Evolutionary conservation across 2,329 filamentous ascomycete species (phyloP), one percentile per base, ranked within the genome.

Genomic region (Phoma herbarum): DNA sequence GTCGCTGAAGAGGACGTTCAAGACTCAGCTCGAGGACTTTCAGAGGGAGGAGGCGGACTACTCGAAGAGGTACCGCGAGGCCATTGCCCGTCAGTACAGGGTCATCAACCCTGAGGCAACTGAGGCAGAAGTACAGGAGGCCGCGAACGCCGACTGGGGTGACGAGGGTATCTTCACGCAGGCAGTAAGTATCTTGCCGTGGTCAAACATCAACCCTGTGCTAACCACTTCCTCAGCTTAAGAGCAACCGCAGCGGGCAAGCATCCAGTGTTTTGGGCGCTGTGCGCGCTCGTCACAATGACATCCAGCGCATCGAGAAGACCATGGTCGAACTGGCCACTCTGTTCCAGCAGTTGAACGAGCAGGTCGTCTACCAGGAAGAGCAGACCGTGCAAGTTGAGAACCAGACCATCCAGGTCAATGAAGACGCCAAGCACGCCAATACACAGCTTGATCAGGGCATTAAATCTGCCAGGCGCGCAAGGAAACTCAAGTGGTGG

Each of bases 41-140:
- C 84, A 89, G 72, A 80, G 85, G 66, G 88, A 91, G 73, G 91
- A 95, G 82, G 81, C 85, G 59, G 83, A 85, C 44, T 93, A 92
- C 80, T 84, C 86, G 72, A 83, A 86, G 73, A 83, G 88, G 64
- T 92, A 92, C 77, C 85, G 88, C 60, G 89, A 93, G 63, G 90
- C 92, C 76, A 92, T 94, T 73, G 86, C 87, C 58, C 85, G 91
- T 70, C 91, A 95, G 78, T 93, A 91, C 78, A 84, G 87, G 56
- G 93, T 94, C 72, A 90, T 92, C 66, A 92, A 93, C 75, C 91
- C 91, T 50, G 88, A 92, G 43, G 91, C 91, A n/a, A 85, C 85
- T 47, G 90, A 93, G 59, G 81, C 84, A 1, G 89, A 94, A 77
- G 88, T 93, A 2, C 80, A 84, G 47, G 81, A 91, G 74, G 90